A percentile compares a stretch with the other conserved stretches of the same genome.
Evolutionary conservation across 805 yeast species (phyloP).

Genomic region (Metschnikowia cubensis): DNA sequence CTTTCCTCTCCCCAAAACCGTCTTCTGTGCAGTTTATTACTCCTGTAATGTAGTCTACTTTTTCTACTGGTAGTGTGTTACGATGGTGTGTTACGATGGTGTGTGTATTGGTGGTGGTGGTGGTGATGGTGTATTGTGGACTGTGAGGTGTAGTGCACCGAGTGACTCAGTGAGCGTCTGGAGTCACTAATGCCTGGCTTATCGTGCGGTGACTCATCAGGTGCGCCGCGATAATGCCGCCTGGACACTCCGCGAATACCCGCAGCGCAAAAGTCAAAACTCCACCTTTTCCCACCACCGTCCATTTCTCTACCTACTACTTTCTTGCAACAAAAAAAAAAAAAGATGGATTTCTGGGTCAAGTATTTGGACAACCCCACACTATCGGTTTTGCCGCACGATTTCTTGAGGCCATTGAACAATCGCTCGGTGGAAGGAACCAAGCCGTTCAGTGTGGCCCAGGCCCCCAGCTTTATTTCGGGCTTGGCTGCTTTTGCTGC

Average conservation of each 20-base stretch:
- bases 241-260: constrained; percentile 2
- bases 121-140: too few relatives aligned
- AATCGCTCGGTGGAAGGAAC: constrained; percentile 65
- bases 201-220: constrained; percentile 15
- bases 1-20: too few relatives aligned
- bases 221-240: background rate
- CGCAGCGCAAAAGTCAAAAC: background rate
- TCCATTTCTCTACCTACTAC: background rate
- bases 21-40: too few relatives aligned
- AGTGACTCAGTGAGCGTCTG: too few relatives aligned
- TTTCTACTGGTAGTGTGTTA: too few relatives aligned
- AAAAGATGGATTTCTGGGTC: constrained; percentile 48
- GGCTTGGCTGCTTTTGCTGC: constrained; percentile 67
- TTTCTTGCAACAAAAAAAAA: background rate
- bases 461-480: constrained; percentile 36
- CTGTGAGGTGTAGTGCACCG: too few relatives aligned
- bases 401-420: constrained; percentile 72
- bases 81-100: too few relatives aligned
- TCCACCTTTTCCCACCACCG: background rate
- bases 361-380: constrained; percentile 72
- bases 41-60: too few relatives aligned
- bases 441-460: constrained; percentile 28
- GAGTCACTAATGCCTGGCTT: background rate
- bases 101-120: too few relatives aligned
- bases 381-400: constrained; percentile 82